Evolutionary conservation across 805 yeast genomes (phyloP).

Genomic region (Clavispora phyllophila): DNA sequence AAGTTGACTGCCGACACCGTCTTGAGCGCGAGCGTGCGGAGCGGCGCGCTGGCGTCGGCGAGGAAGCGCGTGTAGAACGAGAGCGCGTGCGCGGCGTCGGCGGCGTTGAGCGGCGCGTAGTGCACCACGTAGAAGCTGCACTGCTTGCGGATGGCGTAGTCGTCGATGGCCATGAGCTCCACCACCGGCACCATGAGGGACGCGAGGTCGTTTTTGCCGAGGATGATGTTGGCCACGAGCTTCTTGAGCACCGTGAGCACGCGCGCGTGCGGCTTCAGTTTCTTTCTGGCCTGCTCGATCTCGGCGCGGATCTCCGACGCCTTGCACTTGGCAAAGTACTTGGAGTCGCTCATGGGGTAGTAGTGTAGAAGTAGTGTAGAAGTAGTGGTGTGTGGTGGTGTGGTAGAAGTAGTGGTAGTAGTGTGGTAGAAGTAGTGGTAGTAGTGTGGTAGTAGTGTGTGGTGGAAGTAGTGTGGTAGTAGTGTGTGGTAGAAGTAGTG

Average conservation of each 20-base stretch:
- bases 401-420: too few species aligned
- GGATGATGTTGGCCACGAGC: conserved; percentile 75
- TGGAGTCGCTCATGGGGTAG: conserved; percentile 12
- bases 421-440: too few species aligned
- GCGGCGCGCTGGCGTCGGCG: conserved; percentile 39
- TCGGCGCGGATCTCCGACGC: conserved; percentile 38
- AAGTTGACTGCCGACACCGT: conserved; percentile 59
- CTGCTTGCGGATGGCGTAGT: conserved; percentile 65
- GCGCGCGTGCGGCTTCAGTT: conserved; percentile 34
- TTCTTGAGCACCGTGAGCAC: conserved; percentile 50
- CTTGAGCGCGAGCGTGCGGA: conserved; percentile 58
- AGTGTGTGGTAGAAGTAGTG: too few species aligned
- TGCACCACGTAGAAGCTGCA: conserved; percentile 62
- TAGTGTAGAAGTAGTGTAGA: not conserved
- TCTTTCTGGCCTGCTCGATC: conserved; percentile 38
- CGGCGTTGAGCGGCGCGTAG: conserved; percentile 56
- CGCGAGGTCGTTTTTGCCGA: conserved; percentile 76
- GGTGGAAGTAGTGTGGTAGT: too few species aligned
- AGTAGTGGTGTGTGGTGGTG: not conserved
- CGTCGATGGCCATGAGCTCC: conserved; percentile 47
- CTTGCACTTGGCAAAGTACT: conserved; percentile 35
- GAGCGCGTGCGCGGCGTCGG: conserved; percentile 50
- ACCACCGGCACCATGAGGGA: conserved; percentile 60
- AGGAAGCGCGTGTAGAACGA: conserved; percentile 53
- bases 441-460: too few species aligned